Percentiles rank a stretch among this genome's conserved stretches.
Evolutionary conservation across 106 monocot species (phyloP).

Genomic region (Apostasia ramifera): DNA sequence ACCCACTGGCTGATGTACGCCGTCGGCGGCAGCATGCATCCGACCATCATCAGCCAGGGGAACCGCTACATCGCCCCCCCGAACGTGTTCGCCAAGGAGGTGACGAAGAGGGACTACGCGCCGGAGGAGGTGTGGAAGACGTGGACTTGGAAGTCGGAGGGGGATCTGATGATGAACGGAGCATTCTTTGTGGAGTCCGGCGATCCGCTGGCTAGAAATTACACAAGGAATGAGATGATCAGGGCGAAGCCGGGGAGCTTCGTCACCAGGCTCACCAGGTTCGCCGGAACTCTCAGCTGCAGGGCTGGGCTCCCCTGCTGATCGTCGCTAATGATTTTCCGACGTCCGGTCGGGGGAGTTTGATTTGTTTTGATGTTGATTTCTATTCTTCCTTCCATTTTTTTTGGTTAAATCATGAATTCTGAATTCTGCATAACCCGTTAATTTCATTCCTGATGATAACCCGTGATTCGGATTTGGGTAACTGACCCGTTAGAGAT

Average conservation of each 20-base stretch:
- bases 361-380: too few species aligned
- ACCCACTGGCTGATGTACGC: constrained; percentile 61
- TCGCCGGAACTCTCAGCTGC: constrained; percentile 30
- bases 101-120: constrained; percentile 39
- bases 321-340: neutral
- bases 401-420: too few species aligned
- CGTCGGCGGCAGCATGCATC: constrained; percentile 43
- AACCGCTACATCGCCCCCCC: constrained; percentile 43
- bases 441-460: too few species aligned
- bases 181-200: constrained; percentile 12
- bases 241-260: constrained; percentile 24
- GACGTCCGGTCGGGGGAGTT: too few species aligned
- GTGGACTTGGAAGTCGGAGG: constrained; percentile 28
- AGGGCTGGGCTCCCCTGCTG: constrained; percentile 21
- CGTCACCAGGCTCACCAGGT: constrained; percentile 32
- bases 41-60: constrained; percentile 59
- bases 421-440: too few species aligned
- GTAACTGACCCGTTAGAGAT: too few species aligned
- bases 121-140: constrained; percentile 15
- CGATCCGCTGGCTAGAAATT: neutral
- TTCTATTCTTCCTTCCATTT: too few species aligned
- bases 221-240: constrained; percentile 8
- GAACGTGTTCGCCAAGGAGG: constrained; percentile 23
- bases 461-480: too few species aligned
- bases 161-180: constrained; percentile 3